Evolutionary conservation across 2,329 filamentous ascomycete genomes (phyloP).

Genomic region (Aotearoamyces nothofagi): DNA sequence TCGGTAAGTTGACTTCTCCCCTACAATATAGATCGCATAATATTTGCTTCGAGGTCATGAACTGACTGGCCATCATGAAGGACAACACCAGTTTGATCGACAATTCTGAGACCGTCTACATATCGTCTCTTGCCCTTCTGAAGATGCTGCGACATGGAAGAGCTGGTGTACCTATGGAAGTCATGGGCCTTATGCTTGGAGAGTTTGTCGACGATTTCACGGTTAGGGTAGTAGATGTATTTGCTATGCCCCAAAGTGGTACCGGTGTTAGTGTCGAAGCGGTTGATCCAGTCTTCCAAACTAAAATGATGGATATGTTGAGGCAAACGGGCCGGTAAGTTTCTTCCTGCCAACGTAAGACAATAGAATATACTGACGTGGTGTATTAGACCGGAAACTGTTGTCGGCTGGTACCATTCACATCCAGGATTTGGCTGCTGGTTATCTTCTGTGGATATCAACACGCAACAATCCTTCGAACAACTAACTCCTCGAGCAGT

Average conservation of each 20-base stretch:
- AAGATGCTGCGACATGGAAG: slow-evolving; percentile 98
- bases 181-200: slow-evolving; percentile 98
- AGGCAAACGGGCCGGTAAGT: slow-evolving; percentile 84
- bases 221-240: slow-evolving; percentile 94
- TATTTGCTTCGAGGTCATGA: not conserved
- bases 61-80: slow-evolving; percentile 27
- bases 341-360: slow-evolving; percentile 1
- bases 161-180: slow-evolving; percentile 97
- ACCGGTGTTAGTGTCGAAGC: slow-evolving; percentile 97
- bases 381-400: slow-evolving; percentile 88
- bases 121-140: slow-evolving; percentile 87
- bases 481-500: slow-evolving; percentile 93
- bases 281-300: slow-evolving; percentile 96
- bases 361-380: too few relatives aligned
- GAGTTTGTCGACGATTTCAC: slow-evolving; percentile 99
- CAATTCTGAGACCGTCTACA: slow-evolving; percentile 98
- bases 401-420: slow-evolving; percentile 99
- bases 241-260: slow-evolving; percentile 97
- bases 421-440: slow-evolving; percentile 98
- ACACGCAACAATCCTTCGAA: slow-evolving; percentile 99
- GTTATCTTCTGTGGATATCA: slow-evolving; percentile 98
- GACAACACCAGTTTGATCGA: slow-evolving; percentile 88
- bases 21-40: not conserved
- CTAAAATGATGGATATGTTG: slow-evolving; percentile 99
- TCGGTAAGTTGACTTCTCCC: slow-evolving; percentile 37